These are phyloP conservation scores for Sporothrix pseudoabietina DNA, from an alignment of 2,329 filamentous ascomycete genomes.

Conservation along the genomic window DNA sequence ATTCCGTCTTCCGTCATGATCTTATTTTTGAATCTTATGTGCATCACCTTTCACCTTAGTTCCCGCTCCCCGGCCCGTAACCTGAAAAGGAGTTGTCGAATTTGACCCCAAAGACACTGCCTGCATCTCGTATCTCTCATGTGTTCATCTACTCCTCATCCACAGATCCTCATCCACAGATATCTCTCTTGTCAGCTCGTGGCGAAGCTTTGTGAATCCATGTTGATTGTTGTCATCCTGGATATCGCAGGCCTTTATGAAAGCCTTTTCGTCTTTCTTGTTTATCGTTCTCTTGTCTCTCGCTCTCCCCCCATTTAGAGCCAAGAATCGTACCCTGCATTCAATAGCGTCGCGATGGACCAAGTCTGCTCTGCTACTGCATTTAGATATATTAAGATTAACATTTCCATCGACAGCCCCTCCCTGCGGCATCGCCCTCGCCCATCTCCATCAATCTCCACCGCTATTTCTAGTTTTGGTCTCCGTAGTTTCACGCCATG, in stretches of 20 bases:
- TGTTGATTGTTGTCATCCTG: not conserved
- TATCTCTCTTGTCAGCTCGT: not conserved
- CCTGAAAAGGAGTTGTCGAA: not conserved
- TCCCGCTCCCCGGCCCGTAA: not conserved
- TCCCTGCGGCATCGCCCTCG: constrained; percentile 10
- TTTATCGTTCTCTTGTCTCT: not conserved
- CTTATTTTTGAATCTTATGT: not conserved
- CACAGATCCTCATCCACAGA: too few species aligned
- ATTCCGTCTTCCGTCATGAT: not conserved
- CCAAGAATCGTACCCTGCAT: not conserved
- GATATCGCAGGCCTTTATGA: too few species aligned
- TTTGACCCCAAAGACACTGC: not conserved
- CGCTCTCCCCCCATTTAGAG: not conserved
- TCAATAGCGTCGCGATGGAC: not conserved
- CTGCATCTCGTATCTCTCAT: not conserved
- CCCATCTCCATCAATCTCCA: not conserved
- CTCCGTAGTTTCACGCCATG: not conserved
- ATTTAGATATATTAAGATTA: not conserved
- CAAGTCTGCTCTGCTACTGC: too few species aligned
- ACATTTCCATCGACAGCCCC: not conserved
- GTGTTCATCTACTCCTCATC: not conserved
- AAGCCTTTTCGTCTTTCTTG: not conserved
- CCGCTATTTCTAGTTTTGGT: not conserved
- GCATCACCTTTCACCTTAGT: not conserved
- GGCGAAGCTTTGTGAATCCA: not conserved